These are phyloP conservation scores for Phytophthora niederhauseri DNA, from an alignment of 352 stramenopile genomes.

Conservation along the genomic window DNA sequence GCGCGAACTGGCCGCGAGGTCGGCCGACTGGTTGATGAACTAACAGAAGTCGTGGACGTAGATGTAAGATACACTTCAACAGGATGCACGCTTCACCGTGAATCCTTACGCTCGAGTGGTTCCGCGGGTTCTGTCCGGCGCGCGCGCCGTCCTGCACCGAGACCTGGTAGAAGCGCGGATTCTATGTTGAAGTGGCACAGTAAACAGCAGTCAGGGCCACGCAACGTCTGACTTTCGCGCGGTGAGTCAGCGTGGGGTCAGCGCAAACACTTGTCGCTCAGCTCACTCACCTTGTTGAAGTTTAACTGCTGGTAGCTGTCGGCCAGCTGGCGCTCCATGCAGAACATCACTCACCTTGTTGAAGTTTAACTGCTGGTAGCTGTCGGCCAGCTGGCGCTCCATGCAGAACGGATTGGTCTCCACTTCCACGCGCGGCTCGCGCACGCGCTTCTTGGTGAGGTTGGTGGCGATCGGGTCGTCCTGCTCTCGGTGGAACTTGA, in stretches of 20 bases:
- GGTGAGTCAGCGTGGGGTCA: constrained; percentile 1
- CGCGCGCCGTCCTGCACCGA: constrained; percentile 52
- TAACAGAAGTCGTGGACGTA: constrained; percentile 18
- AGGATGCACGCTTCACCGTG: constrained; percentile 1
- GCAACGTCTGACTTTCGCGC: constrained; percentile 8
- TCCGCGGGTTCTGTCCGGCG: constrained; percentile 64
- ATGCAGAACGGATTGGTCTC: constrained; percentile 78
- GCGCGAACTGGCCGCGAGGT: constrained; percentile 61
- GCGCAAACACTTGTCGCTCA: background rate
- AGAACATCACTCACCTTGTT: constrained; percentile 84
- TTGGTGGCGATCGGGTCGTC: constrained; percentile 50
- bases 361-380: constrained; percentile 71
- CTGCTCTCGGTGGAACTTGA: constrained; percentile 66
- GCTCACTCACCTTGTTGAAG: constrained; percentile 76
- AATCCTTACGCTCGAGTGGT: constrained; percentile 73
- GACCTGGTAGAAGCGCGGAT: constrained; percentile 73
- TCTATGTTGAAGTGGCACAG: constrained; percentile 43
- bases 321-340: constrained; percentile 70
- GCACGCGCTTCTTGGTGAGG: constrained; percentile 69
- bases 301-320: constrained; percentile 76
- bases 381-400: constrained; percentile 78
- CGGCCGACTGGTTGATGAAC: constrained; percentile 72
- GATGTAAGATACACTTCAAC: constrained; percentile 18
- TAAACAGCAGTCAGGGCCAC: constrained; percentile 16
- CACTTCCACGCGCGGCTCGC: constrained; percentile 56